Evolutionary conservation across 2,329 filamentous ascomycete genomes (phyloP).

Genomic region (Paraconiothyrium sp.): DNA sequence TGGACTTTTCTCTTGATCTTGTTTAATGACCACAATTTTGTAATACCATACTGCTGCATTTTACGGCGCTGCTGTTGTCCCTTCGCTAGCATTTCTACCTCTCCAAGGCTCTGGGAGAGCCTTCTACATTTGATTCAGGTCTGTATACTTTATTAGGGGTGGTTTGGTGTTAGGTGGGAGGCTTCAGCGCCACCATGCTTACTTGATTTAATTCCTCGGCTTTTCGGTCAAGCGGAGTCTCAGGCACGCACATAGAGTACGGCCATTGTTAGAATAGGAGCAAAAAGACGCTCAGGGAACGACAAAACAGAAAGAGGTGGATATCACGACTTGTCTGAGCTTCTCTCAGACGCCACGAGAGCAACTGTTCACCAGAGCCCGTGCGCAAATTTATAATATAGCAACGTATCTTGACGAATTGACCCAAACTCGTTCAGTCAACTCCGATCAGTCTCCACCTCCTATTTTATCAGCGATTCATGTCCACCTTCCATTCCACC

Average conservation of each 20-base stretch:
- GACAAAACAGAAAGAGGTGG: conserved; percentile 4
- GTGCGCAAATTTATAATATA: conserved; percentile 10
- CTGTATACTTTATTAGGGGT: conserved; percentile 10
- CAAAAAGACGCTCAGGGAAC: not conserved
- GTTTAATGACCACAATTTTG: conserved; percentile 37
- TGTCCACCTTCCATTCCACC: too few species aligned
- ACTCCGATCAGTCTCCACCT: not conserved
- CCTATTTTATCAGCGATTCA: not conserved
- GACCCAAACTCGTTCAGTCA: not conserved
- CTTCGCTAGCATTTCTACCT: conserved; percentile 27
- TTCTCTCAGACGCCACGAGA: conserved; percentile 3
- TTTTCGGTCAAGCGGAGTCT: not conserved
- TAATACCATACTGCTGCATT: conserved; percentile 33
- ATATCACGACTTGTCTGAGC: conserved; percentile 5
- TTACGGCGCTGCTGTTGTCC: conserved; percentile 32
- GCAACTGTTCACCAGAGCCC: not conserved
- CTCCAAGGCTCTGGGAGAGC: conserved; percentile 2
- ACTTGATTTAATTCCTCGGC: not conserved
- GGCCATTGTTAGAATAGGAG: not conserved
- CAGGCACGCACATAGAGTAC: conserved; percentile 12
- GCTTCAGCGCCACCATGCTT: not conserved
- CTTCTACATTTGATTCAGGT: conserved; percentile 11
- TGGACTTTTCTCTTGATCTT: conserved; percentile 18
- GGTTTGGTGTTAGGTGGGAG: not conserved
- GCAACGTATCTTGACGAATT: not conserved